Conservation (phyloP, 148 eudicot genomes). For the Vaccinium darrowii region DNA sequence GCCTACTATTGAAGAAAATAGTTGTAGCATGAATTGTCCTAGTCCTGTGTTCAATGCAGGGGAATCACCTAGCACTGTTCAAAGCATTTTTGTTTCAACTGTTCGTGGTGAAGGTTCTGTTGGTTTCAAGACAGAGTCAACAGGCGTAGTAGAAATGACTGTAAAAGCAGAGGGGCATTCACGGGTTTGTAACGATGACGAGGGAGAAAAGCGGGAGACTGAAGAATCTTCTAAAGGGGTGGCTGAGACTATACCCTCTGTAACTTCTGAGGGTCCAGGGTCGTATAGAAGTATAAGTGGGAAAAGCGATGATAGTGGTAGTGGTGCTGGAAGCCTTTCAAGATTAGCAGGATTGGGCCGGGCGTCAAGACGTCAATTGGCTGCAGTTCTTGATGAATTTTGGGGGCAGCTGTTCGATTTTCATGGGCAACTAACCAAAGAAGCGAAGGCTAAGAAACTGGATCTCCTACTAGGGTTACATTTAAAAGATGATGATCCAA, state of each 20-base stretch:
- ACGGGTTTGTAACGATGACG: conserved; percentile 43
- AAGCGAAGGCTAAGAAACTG: conserved; percentile 67
- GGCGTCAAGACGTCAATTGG: conserved; percentile 83
- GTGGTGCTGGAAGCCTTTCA: conserved; percentile 78
- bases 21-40: conserved; percentile 21
- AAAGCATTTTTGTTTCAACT: conserved; percentile 26
- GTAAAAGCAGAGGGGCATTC: conserved; percentile 43
- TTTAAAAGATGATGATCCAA: conserved; percentile 44
- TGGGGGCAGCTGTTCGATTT: conserved; percentile 96
- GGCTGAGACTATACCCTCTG: conserved; percentile 34
- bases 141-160: conserved; percentile 44
- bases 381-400: conserved; percentile 84
- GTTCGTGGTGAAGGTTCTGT: conserved; percentile 30
- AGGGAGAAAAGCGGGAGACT: conserved; percentile 48
- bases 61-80: conserved; percentile 24
- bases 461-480: conserved; percentile 61
- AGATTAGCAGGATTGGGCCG: conserved; percentile 90
- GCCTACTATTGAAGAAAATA: conserved; percentile 42
- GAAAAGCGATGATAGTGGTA: conserved; percentile 71
- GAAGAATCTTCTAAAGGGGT: conserved; percentile 49
- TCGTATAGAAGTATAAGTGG: conserved; percentile 74
- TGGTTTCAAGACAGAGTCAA: conserved; percentile 31
- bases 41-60: conserved; percentile 26
- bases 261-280: conserved; percentile 62
- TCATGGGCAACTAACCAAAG: conserved; percentile 76